Percentiles rank a stretch among this genome's conserved stretches.
These are phyloP conservation scores for Magnaporthales sp. DNA, from an alignment of 2,329 filamentous ascomycete genomes.

Conservation along the genomic window DNA sequence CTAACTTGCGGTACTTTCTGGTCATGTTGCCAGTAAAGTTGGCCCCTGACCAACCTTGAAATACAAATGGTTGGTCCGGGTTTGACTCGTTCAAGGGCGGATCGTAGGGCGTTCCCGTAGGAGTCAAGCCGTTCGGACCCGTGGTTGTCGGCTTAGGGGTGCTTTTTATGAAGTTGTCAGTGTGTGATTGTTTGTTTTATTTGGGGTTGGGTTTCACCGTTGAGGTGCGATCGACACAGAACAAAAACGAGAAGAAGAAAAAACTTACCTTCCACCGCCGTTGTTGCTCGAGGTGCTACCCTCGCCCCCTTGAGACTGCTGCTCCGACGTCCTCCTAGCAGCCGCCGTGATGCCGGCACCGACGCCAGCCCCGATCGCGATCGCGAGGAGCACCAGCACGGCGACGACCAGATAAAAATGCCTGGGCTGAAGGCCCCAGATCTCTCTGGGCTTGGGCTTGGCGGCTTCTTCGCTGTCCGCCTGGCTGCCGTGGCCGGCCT, in stretches of 20 bases:
- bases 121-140: neutral
- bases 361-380: conserved; percentile 15
- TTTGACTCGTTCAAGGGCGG: conserved; percentile 12
- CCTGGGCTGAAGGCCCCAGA: conserved; percentile 14
- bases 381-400: conserved; percentile 13
- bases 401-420: conserved; percentile 13
- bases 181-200: neutral
- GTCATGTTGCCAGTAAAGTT: conserved; percentile 17
- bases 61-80: conserved; percentile 14
- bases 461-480: conserved; percentile 4
- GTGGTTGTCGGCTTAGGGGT: neutral
- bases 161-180: neutral
- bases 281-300: neutral
- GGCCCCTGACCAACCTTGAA: conserved; percentile 21
- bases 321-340: neutral
- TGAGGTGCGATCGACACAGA: neutral
- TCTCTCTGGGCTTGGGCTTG: conserved; percentile 4
- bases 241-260: neutral
- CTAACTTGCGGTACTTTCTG: conserved; percentile 15
- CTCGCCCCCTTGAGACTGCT: neutral
- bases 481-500: conserved; percentile 5
- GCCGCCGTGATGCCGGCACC: conserved; percentile 9
- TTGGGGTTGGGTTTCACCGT: neutral
- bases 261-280: neutral
- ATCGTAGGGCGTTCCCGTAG: neutral